phyloP scores from a whole-genome alignment of 2,329 filamentous ascomycete species.

The Achaetomium macrosporum region DNA sequence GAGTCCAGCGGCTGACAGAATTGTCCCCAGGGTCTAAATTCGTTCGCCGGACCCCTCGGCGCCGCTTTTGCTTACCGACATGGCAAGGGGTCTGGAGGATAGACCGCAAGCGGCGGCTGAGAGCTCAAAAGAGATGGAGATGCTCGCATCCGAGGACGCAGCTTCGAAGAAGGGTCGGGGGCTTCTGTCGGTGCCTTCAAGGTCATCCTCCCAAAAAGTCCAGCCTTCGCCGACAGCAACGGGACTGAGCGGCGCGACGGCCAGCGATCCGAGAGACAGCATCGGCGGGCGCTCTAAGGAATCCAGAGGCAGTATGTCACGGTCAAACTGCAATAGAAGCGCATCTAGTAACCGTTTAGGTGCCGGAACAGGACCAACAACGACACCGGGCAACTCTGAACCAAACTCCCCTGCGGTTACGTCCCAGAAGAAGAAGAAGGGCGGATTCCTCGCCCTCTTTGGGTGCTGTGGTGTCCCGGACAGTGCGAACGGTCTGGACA shows the following conservation, averaged over 20 bases:
- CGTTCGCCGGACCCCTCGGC: neutral
- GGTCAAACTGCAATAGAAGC: constrained; percentile 60
- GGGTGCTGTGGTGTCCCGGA: constrained; percentile 63
- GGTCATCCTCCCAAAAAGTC: constrained; percentile 56
- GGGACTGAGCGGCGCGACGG: constrained; percentile 54
- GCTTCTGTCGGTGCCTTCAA: constrained; percentile 54
- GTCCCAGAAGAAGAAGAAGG: constrained; percentile 50
- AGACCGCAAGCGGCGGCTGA: constrained; percentile 32
- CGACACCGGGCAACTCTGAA: constrained; percentile 44
- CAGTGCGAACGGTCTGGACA: constrained; percentile 48
- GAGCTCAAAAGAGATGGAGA: constrained; percentile 40
- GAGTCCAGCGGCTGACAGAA: constrained; percentile 2
- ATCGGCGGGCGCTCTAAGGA: constrained; percentile 60
- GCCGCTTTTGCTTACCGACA: constrained; percentile 13
- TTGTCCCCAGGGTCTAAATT: constrained; percentile 3
- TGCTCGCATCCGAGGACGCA: constrained; percentile 38
- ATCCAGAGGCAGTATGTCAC: constrained; percentile 59
- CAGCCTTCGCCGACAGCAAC: constrained; percentile 55
- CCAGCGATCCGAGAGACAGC: constrained; percentile 55
- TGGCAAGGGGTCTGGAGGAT: constrained; percentile 33
- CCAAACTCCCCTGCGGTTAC: constrained; percentile 46
- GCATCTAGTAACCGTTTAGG: constrained; percentile 59
- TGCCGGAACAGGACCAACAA: constrained; percentile 47
- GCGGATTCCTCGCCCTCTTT: constrained; percentile 52
- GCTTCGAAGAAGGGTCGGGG: constrained; percentile 45